Evolutionary conservation across 768 basidiomycete genomes (phyloP), one percentile per base, ranked within the genome.

Genomic region (Rhodocollybia butyracea): DNA sequence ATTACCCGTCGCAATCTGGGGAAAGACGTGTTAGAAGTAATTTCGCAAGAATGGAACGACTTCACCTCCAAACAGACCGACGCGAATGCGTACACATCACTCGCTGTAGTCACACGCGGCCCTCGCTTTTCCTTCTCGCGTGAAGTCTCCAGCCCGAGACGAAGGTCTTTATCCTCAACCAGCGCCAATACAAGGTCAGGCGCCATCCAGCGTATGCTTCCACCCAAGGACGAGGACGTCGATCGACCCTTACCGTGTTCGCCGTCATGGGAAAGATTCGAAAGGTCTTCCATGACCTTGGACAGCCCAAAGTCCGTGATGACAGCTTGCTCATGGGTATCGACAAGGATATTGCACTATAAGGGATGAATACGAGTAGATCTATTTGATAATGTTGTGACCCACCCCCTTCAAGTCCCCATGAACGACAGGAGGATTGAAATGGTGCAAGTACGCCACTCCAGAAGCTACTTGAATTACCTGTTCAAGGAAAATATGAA

Each of bases 281-380:
- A 66, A 45, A 84, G 70, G 19, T 84, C 83, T 57, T 80, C 80
- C 43, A 80, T 72, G 51, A 84, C 79, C 54, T 77, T 80, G 22
- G 82, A 82, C 5, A 85, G 66, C 2, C 84, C 84, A 57, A 85
- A 86, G 62, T 86, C 84, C 0, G 82, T 82, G 42, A 85, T 80
- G 56, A 85, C 69, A 10, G 82, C 77, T 31, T 66, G 62, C 10
- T 82, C 83, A 11, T 73, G 68, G 46, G 77, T 76, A 55, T 79
- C 75, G 32, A 85, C 72, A 27, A 86, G 71, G 48, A 85, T 81
- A 57, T 85, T 85, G 7, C 77, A 76, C 83, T 84, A 54, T 2
- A 27, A 19, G 32, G 38, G 38, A 45, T 11, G 31, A 21, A 48
- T 27, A 8, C 19, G 27, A 19, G 15, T 4, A 13, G 5, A 4